A percentile compares a stretch with the other conserved stretches of the same genome.
phyloP scores from a whole-genome alignment of 768 basidiomycete species.

The Agaricus subrufescens region DNA sequence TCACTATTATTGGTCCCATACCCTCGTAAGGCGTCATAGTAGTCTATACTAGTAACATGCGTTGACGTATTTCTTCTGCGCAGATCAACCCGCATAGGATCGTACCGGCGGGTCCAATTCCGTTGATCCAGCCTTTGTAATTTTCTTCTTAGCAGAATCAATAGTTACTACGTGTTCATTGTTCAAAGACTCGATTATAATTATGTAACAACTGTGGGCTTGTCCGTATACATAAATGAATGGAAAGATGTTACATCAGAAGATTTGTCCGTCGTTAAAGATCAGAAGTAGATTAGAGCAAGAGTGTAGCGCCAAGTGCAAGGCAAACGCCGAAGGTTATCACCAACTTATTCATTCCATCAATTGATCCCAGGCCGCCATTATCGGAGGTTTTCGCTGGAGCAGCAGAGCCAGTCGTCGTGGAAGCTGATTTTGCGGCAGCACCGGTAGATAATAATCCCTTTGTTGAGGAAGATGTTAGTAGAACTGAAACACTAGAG shows the following conservation, averaged over 20 bases:
- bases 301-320: slow-evolving; percentile 1
- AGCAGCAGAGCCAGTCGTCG: background rate
- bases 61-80: background rate
- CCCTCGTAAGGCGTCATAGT: slow-evolving; percentile 25
- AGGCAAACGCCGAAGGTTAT: background rate
- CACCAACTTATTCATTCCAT: slow-evolving; percentile 1
- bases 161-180: background rate
- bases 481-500: background rate
- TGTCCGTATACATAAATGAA: no score
- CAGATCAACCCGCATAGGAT: slow-evolving; percentile 78
- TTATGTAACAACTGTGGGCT: background rate
- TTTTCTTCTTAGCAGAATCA: background rate
- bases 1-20: slow-evolving; percentile 66
- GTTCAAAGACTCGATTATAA: background rate
- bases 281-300: background rate
- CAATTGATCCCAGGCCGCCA: background rate
- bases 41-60: background rate
- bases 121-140: slow-evolving; percentile 60
- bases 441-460: background rate
- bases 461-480: background rate
- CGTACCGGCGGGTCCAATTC: slow-evolving; percentile 72
- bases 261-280: background rate
- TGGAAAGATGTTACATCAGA: no score
- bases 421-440: background rate
- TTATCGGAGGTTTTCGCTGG: background rate